Evolutionary conservation across 192 early-diverging fungal genomes (phyloP), one percentile per base, ranked within the genome.

Genomic region (Rhizophagus sp.): DNA sequence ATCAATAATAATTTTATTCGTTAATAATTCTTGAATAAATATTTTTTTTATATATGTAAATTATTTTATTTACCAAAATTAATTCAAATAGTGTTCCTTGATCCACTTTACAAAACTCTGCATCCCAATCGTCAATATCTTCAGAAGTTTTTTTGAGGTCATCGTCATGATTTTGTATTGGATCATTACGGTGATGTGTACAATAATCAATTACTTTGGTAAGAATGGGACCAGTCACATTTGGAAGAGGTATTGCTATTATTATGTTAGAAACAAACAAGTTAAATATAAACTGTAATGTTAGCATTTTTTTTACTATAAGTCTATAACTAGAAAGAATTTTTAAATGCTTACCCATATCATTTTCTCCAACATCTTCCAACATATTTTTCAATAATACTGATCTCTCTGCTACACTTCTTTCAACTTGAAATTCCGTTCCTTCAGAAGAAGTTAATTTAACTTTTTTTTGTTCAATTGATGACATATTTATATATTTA

Each of bases 31-130:
- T 30, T 30, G 30, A 30, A 30, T 30, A 30, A 30, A 30, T 30
- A 30, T 30, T 1, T 30, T 30, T 30, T 30, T 30, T 30, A 52
- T 13, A 52, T 7, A 4, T 75, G 15, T 3, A 41, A 62, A 41
- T 17, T 9, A 39, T 63, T 36, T 62, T 24, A 76, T 17, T 79
- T 82, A 88, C 93, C 79, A 96, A 82, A 71, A 98, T 95, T 50
- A 98, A 86, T 76, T 98, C 97, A 84, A 93, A 97, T 65, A 98
- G 82, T 1, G 97, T 97, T 30, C 95, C 97, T 85, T 98, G 97
- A 84, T 98, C 97, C 8, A 98, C 91, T 27, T 92, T 92, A 50
- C 93, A 97, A 70, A 96, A 98, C 72, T 98, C 94, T 52, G 88
- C 87, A 84, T 97, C 96, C 91, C 94, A 95, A 52, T 96, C 96